Conservation (phyloP, 805 yeast genomes). For the Zygotorulaspora chibaensis region DNA sequence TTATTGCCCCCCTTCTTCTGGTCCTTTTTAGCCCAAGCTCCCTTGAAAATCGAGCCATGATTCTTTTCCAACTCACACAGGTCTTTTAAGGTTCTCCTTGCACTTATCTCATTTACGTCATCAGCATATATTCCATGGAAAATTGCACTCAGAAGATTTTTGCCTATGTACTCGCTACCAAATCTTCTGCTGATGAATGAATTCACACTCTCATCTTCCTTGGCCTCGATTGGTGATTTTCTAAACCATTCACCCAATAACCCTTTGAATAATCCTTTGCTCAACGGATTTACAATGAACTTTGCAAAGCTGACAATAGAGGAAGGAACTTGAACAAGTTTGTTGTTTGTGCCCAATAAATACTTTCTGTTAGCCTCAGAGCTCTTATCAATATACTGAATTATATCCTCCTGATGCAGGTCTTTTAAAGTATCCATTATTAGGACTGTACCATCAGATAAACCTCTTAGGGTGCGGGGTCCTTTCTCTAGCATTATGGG, state of each 20-base stretch:
- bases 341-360: constrained; percentile 44
- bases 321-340: constrained; percentile 54
- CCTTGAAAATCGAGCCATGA: constrained; percentile 54
- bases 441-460: constrained; percentile 69
- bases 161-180: constrained; percentile 45
- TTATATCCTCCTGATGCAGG: constrained; percentile 44
- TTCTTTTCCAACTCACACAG: constrained; percentile 55
- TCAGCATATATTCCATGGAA: constrained; percentile 90
- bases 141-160: constrained; percentile 71
- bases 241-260: constrained; percentile 49
- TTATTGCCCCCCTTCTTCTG: constrained; percentile 17
- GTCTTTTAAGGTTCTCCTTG: constrained; percentile 52
- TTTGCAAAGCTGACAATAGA: constrained; percentile 34
- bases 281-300: constrained; percentile 41
- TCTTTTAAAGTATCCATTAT: constrained; percentile 54
- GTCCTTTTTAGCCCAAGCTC: constrained; percentile 38
- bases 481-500: constrained; percentile 65
- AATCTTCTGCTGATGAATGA: constrained; percentile 66
- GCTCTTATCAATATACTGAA: constrained; percentile 53
- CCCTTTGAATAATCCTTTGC: constrained; percentile 44
- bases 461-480: constrained; percentile 85
- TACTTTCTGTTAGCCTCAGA: constrained; percentile 72
- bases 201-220: constrained; percentile 66
- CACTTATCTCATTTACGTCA: constrained; percentile 65
- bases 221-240: constrained; percentile 24